These are phyloP conservation scores for Aspergillus persii DNA, from an alignment of 2,329 filamentous ascomycete species.

Conservation along the genomic window DNA sequence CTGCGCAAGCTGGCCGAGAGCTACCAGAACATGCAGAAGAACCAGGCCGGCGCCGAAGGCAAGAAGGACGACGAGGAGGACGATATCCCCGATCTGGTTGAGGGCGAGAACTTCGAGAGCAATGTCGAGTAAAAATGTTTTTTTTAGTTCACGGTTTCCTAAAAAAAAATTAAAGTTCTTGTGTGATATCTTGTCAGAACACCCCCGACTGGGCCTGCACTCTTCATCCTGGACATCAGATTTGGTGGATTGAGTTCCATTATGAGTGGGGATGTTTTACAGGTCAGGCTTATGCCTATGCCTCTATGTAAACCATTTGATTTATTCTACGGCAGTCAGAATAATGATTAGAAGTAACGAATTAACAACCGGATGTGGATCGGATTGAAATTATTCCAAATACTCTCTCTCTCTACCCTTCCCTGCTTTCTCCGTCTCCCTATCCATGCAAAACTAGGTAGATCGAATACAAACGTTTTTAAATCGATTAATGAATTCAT, in stretches of 20 bases:
- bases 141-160: not conserved
- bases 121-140: conserved; percentile 81
- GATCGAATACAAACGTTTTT: not conserved
- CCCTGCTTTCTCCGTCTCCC: not conserved
- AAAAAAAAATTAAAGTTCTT: not conserved
- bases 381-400: too few relatives aligned
- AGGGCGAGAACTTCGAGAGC: conserved; percentile 96
- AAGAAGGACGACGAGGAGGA: conserved; percentile 74
- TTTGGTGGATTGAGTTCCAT: too few relatives aligned
- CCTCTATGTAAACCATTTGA: too few relatives aligned
- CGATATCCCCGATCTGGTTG: conserved; percentile 95
- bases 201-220: too few relatives aligned
- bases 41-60: conserved; percentile 71
- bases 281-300: too few relatives aligned
- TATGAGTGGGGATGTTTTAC: too few relatives aligned
- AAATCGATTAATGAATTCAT: conserved; percentile 1
- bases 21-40: conserved; percentile 99
- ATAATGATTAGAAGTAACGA: too few relatives aligned
- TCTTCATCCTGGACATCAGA: too few relatives aligned
- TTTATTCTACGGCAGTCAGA: too few relatives aligned
- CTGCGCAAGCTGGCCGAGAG: conserved; percentile 98
- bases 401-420: too few relatives aligned
- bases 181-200: too few relatives aligned
- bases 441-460: not conserved
- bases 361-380: too few relatives aligned